phyloP scores from a whole-genome alignment of 768 basidiomycete species.

The Hygrocybe punicea region DNA sequence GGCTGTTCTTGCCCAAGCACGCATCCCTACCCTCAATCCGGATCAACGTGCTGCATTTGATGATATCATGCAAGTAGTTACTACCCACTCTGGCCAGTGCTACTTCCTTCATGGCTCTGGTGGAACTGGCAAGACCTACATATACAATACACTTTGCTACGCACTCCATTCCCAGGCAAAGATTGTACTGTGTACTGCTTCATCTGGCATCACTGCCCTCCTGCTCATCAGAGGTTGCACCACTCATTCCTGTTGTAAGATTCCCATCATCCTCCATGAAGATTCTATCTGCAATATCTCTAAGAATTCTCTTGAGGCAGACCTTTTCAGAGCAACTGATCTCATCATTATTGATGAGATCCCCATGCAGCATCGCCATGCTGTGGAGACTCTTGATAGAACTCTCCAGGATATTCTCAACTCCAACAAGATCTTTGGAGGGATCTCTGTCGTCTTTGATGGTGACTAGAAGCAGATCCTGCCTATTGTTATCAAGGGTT shows the following conservation, averaged over 20 bases:
- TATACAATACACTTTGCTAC: conserved; percentile 36
- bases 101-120: conserved; percentile 45
- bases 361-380: conserved; percentile 35
- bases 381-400: conserved; percentile 40
- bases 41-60: conserved; percentile 30
- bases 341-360: conserved; percentile 48
- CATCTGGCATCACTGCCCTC: conserved; percentile 48
- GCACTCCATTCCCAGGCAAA: conserved; percentile 21
- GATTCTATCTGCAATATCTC: conserved; percentile 32
- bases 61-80: conserved; percentile 26
- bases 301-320: conserved; percentile 30
- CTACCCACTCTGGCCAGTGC: conserved; percentile 9
- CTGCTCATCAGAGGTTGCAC: conserved; percentile 44
- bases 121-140: conserved; percentile 47
- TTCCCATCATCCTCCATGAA: conserved; percentile 36
- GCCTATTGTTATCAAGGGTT: conserved; percentile 41
- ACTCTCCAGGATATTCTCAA: conserved; percentile 34
- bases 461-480: conserved; percentile 50
- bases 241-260: conserved; percentile 47
- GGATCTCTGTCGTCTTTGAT: conserved; percentile 45
- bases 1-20: conserved; percentile 3
- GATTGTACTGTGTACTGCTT: conserved; percentile 48
- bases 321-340: conserved; percentile 29
- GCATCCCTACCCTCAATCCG: conserved; percentile 20
- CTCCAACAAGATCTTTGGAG: conserved; percentile 37